Conservation (phyloP, 495 filamentous ascomycete species). For the Glonium stellatum region DNA sequence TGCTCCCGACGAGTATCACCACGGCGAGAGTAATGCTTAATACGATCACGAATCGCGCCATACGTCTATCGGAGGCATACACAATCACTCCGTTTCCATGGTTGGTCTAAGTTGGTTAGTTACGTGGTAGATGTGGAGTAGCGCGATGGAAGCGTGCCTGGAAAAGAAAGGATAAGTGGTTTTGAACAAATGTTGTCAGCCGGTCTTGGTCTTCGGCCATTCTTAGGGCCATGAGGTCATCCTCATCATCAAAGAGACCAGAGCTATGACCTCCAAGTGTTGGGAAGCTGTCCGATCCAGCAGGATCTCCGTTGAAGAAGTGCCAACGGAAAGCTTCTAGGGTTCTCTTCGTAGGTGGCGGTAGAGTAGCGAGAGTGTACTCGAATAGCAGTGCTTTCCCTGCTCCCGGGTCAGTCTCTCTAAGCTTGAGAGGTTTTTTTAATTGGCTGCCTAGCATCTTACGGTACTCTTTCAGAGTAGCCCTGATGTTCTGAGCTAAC, state of each 20-base stretch:
- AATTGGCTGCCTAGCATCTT: background rate
- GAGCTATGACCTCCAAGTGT: constrained; percentile 12
- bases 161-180: constrained; percentile 11
- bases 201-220: constrained; percentile 8
- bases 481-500: constrained; percentile 5
- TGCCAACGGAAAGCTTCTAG: background rate
- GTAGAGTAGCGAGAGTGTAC: constrained; percentile 3
- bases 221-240: constrained; percentile 12
- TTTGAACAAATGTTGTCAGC: constrained; percentile 11
- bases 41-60: background rate
- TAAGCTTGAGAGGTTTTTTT: background rate
- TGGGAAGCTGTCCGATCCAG: background rate
- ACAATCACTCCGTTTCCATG: constrained; percentile 1
- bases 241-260: constrained; percentile 7
- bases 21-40: constrained; percentile 8
- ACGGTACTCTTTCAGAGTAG: constrained; percentile 11
- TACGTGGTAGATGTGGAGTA: too few species aligned
- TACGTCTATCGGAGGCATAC: background rate
- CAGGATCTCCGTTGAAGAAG: background rate
- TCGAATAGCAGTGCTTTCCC: constrained; percentile 11
- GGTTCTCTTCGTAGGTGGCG: constrained; percentile 5
- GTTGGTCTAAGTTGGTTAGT: background rate
- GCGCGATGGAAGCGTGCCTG: too few species aligned
- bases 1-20: constrained; percentile 8
- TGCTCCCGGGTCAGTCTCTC: background rate